phyloP scores from a whole-genome alignment of 2,329 filamentous ascomycete genomes.

The Colletotrichum shisoi region DNA sequence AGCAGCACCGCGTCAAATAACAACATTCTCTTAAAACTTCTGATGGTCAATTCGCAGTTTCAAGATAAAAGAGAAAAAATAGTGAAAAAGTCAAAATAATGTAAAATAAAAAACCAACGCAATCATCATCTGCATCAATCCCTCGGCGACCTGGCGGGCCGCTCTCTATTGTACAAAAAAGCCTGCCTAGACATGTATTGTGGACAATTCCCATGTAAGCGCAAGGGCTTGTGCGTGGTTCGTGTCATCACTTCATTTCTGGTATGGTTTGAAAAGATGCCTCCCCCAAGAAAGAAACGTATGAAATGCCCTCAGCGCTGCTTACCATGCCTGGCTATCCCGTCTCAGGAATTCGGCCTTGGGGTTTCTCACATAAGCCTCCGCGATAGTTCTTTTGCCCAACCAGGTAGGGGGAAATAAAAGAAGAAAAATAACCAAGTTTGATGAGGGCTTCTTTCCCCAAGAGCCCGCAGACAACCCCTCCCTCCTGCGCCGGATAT shows the following conservation, averaged over 20 bases:
- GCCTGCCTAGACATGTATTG: neutral
- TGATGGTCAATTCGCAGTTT: conserved; percentile 35
- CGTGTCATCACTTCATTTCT: conserved; percentile 39
- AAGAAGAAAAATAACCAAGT: conserved; percentile 1
- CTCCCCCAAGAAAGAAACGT: conserved; percentile 18
- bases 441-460: neutral
- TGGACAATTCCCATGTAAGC: conserved; percentile 3
- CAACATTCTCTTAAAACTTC: conserved; percentile 29
- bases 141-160: conserved; percentile 12
- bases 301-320: conserved; percentile 24
- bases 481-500: conserved; percentile 30
- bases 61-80: conserved; percentile 22
- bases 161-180: conserved; percentile 36
- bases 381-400: neutral
- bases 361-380: conserved; percentile 9
- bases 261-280: conserved; percentile 34
- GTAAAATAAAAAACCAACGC: neutral
- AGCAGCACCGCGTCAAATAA: conserved; percentile 1
- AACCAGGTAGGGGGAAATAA: neutral
- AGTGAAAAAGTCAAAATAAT: conserved; percentile 9
- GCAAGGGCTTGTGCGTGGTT: conserved; percentile 22
- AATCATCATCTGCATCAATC: conserved; percentile 35
- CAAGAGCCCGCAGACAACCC: conserved; percentile 8
- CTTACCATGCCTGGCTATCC: conserved; percentile 9
- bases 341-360: conserved; percentile 2